phyloP scores from a whole-genome alignment of 1,284 basidiomycete genomes.

The Apiotrichum montevideense region DNA sequence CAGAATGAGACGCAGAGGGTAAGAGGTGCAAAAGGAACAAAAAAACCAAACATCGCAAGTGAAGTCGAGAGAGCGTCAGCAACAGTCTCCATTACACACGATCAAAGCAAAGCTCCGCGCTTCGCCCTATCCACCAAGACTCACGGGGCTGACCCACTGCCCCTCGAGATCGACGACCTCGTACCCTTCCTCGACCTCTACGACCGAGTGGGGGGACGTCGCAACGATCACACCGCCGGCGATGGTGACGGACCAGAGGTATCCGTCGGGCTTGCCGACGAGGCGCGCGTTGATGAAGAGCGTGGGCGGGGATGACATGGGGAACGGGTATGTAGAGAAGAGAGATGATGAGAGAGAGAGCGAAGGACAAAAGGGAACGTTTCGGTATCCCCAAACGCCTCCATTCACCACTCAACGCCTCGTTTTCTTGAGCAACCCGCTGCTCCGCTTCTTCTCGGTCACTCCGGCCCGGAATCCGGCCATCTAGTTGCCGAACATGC shows the following conservation, averaged over 20 bases:
- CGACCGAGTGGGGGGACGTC: slow-evolving; percentile 1
- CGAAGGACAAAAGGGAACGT: no score
- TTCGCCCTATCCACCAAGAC: not conserved
- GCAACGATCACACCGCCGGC: slow-evolving; percentile 12
- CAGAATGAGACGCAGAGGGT: no score
- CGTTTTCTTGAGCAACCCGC: no score
- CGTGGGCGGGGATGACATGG: not conserved
- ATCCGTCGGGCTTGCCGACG: slow-evolving; percentile 11
- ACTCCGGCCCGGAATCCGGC: no score
- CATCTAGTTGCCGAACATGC: no score
- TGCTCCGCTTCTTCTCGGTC: no score
- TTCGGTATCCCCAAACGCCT: no score
- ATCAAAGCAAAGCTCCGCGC: not conserved
- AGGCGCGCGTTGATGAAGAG: slow-evolving; percentile 23
- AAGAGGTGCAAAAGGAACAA: no score
- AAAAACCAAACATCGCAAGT: not conserved
- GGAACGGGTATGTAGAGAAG: no score
- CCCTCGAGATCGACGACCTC: slow-evolving; percentile 10
- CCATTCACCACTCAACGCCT: no score
- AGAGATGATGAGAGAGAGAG: no score
- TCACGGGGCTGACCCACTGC: slow-evolving; percentile 10
- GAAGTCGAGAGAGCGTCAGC: not conserved
- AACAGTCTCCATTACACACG: not conserved
- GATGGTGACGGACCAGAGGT: slow-evolving; percentile 15
- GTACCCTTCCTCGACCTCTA: not conserved